phyloP scores from a whole-genome alignment of 2,329 filamentous ascomycete species.

The Hypoxylon sp. region DNA sequence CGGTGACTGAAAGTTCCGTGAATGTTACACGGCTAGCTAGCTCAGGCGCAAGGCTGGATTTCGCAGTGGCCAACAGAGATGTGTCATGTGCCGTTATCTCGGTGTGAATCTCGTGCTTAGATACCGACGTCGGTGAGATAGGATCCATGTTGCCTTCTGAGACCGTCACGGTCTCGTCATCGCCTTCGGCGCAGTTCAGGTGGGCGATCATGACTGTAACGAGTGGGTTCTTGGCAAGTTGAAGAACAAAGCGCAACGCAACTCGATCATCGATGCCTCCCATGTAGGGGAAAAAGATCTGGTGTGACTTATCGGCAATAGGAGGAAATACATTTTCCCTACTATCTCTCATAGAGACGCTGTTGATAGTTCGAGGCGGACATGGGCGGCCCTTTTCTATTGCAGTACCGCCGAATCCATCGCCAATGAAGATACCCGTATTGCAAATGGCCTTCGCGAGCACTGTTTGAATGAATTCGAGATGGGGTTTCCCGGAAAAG shows the following conservation, averaged over 20 bases:
- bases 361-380: conserved; percentile 66
- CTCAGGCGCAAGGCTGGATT: conserved; percentile 54
- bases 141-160: conserved; percentile 40
- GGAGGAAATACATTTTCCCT: conserved; percentile 71
- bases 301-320: conserved; percentile 78
- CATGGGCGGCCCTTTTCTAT: conserved; percentile 53
- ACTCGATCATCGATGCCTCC: conserved; percentile 86
- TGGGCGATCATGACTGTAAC: conserved; percentile 84
- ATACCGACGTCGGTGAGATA: conserved; percentile 24
- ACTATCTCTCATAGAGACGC: conserved; percentile 70
- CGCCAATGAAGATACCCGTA: conserved; percentile 85
- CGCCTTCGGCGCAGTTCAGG: conserved; percentile 58
- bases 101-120: conserved; percentile 49
- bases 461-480: conserved; percentile 78
- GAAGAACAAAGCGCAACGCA: conserved; percentile 84
- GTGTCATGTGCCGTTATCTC: conserved; percentile 56
- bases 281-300: conserved; percentile 89
- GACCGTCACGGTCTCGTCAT: conserved; percentile 49
- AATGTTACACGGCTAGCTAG: conserved; percentile 63
- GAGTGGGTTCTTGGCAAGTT: conserved; percentile 83
- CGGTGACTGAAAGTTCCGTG: conserved; percentile 61
- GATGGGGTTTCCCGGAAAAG: conserved; percentile 75
- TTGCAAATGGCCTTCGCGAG: conserved; percentile 75
- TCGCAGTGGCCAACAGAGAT: conserved; percentile 55
- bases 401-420: conserved; percentile 62